Percentiles rank a stretch among this genome's conserved stretches.
Evolutionary conservation across 495 filamentous ascomycete genomes (phyloP).

Genomic region (Xeromyces bisporus): DNA sequence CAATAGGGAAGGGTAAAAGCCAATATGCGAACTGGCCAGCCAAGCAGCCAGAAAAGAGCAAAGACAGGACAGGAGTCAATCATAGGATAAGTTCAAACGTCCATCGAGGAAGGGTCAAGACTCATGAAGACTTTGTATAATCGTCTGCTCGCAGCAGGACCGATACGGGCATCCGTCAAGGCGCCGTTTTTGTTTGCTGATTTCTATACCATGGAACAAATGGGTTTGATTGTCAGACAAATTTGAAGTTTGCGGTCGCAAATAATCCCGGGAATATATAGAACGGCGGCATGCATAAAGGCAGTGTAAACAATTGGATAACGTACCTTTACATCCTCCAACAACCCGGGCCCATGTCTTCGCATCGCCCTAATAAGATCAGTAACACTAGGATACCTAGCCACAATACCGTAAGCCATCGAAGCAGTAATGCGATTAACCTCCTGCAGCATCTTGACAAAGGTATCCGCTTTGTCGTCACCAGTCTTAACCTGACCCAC

Average conservation of each 20-base stretch:
- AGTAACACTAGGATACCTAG: constrained; percentile 40
- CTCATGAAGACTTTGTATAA: constrained; percentile 61
- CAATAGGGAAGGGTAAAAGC: background rate
- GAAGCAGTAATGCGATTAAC: constrained; percentile 54
- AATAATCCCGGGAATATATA: too few species aligned
- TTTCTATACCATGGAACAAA: constrained; percentile 27
- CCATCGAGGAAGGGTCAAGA: constrained; percentile 44
- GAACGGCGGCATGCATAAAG: too few species aligned
- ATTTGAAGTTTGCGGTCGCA: too few species aligned
- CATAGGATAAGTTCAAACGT: constrained; percentile 34
- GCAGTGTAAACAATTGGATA: background rate
- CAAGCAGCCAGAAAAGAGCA: too few species aligned
- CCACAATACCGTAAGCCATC: constrained; percentile 53
- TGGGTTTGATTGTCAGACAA: too few species aligned
- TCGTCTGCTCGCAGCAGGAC: constrained; percentile 52
- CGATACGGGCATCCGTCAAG: constrained; percentile 46
- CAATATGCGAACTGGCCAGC: too few species aligned
- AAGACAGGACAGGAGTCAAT: background rate
- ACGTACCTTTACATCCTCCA: constrained; percentile 42
- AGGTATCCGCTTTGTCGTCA: constrained; percentile 49
- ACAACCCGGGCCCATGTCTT: constrained; percentile 35
- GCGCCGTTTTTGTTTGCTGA: constrained; percentile 51
- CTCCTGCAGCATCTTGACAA: constrained; percentile 63
- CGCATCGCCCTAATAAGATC: constrained; percentile 42
- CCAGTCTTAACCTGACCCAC: constrained; percentile 63